Evolutionary conservation across 345 rosid genomes (phyloP), one percentile per base, ranked within the genome.

Genomic region (Syzygium aqueum): DNA sequence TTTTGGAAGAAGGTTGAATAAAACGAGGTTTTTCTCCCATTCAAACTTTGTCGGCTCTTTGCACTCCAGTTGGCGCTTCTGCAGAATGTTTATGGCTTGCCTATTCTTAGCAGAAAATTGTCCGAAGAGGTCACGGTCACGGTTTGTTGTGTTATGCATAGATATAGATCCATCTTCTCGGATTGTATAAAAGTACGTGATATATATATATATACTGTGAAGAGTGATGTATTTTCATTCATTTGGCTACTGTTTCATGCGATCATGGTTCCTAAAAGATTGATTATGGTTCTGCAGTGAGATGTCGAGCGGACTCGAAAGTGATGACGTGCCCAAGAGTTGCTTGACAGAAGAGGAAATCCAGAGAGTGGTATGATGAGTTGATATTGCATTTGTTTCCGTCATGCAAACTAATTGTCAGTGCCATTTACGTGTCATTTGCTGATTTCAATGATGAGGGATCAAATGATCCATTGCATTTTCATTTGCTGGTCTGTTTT

Each of bases 381-480:
- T 56, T 1, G 1, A 23, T 22, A 59, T 59, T 27, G 0, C 30
- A 5, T 2, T 59, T 0, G 0, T 59, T 59, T 59, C 3, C 0
- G 6, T 54, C 59, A 54, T 22, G 15, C 30, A 11, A 59, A 2
- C 3, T 12, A 12, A 22, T 54, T 54, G 25, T 54, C 12, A 22
- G 59, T 8, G 11, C 11, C 59, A 21, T 54, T 22, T 54, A 9
- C 10, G 53, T 14, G 59, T 21, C 11, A 54, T 54, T 22, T 54
- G 59, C 27, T 54, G 59, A 54, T 54, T 54, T 54, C 12, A 3
- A 25, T 54, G 59, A 54, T 22, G 59, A 54, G 59, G 56, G 27
- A 54, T 54, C 5, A 8, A 54, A 54, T 54, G 11, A 54, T 54
- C 59, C 59, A 54, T 21, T 54, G 59, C 59, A 54, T 23, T 54